These are phyloP conservation scores for Xylariales sp. DNA, from an alignment of 2,329 filamentous ascomycete species.

Conservation along the genomic window DNA sequence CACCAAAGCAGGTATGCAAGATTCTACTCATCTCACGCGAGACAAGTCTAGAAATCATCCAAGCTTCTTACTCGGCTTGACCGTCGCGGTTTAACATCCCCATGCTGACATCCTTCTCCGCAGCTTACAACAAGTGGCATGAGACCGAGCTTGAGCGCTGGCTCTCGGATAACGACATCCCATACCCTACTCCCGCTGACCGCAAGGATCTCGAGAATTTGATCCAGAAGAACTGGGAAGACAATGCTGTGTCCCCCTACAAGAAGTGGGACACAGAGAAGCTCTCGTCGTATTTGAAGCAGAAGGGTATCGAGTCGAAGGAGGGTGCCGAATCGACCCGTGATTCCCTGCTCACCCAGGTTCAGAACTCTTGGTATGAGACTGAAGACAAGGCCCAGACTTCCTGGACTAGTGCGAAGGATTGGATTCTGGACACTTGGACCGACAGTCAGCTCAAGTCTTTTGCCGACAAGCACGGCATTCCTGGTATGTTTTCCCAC, in stretches of 20 bases:
- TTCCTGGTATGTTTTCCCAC: slow-evolving; percentile 54
- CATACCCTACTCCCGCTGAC: slow-evolving; percentile 84
- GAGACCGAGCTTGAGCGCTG: slow-evolving; percentile 96
- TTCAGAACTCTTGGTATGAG: slow-evolving; percentile 73
- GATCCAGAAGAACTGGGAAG: slow-evolving; percentile 87
- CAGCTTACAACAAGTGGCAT: slow-evolving; percentile 98
- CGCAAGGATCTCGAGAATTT: slow-evolving; percentile 90
- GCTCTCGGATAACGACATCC: slow-evolving; percentile 87
- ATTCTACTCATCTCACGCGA: slow-evolving; percentile 7
- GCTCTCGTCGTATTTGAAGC: slow-evolving; percentile 62
- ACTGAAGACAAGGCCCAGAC: slow-evolving; percentile 71
- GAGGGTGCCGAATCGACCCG: slow-evolving; percentile 62
- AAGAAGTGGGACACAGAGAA: slow-evolving; percentile 69
- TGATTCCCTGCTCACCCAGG: slow-evolving; percentile 62
- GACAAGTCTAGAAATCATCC: neutral
- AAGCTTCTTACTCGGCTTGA: slow-evolving; percentile 1
- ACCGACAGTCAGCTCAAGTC: slow-evolving; percentile 89
- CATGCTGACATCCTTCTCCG: neutral
- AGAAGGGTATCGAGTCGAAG: slow-evolving; percentile 67
- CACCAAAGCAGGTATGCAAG: slow-evolving; percentile 69
- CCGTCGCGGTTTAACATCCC: neutral
- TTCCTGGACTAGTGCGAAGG: slow-evolving; percentile 67
- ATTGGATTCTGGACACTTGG: slow-evolving; percentile 96
- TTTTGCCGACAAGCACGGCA: slow-evolving; percentile 83
- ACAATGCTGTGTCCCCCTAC: slow-evolving; percentile 70